Evolutionary conservation across 371 early-diverging fungal genomes (phyloP).

Genomic region (Sporodiniella umbellata): DNA sequence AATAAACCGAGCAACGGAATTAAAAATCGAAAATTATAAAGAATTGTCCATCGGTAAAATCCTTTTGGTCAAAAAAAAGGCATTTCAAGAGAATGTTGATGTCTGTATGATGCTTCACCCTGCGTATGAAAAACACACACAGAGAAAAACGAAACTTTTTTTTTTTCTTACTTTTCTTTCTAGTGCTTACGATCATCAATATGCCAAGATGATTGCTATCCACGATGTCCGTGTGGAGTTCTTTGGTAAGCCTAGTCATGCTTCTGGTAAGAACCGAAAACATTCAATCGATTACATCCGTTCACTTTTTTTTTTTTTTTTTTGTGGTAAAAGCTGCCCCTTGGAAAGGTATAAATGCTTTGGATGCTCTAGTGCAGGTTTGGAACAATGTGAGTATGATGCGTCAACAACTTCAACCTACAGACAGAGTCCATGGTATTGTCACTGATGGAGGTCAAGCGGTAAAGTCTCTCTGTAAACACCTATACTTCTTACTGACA

Average conservation of each 20-base stretch:
- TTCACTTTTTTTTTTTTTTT: not conserved
- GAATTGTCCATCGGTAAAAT: constrained; percentile 76
- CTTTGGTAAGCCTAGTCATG: constrained; percentile 67
- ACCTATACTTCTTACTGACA: too few species aligned
- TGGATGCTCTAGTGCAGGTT: constrained; percentile 64
- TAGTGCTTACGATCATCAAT: constrained; percentile 27
- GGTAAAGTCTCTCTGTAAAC: constrained; percentile 28
- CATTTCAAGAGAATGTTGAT: constrained; percentile 63
- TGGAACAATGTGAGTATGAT: constrained; percentile 65
- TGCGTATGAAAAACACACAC: constrained; percentile 27
- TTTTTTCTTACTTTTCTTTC: not conserved
- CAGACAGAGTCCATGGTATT: constrained; percentile 69
- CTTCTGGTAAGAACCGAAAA: constrained; percentile 30
- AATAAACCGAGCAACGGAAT: too few species aligned
- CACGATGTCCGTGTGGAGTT: constrained; percentile 55
- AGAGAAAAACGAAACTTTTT: too few species aligned
- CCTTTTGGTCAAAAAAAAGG: constrained; percentile 58
- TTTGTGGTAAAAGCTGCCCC: constrained; percentile 22
- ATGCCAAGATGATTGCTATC: constrained; percentile 40
- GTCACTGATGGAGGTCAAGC: constrained; percentile 67
- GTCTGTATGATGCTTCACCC: constrained; percentile 82
- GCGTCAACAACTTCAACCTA: constrained; percentile 71
- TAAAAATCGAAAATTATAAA: too few species aligned
- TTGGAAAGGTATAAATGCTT: constrained; percentile 62
- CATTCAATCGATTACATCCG: too few species aligned